A percentile compares a stretch with the other conserved stretches of the same genome.
Conservation (phyloP, 768 basidiomycete genomes). For the Fistulinella prunicolor region DNA sequence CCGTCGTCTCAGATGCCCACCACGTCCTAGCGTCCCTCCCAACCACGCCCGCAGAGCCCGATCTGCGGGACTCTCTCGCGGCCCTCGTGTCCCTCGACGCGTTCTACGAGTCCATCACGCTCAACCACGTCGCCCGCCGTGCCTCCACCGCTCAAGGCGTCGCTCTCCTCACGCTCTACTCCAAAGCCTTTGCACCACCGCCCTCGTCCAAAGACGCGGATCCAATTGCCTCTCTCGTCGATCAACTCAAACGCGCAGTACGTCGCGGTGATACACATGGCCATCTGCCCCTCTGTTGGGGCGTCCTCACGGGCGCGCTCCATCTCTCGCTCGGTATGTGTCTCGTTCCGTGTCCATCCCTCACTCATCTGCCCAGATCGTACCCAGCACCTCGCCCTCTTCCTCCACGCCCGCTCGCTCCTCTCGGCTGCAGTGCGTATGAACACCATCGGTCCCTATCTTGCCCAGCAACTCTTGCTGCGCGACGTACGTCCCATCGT, state of each 20-base stretch:
- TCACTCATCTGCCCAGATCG: conserved; percentile 51
- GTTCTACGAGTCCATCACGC: conserved; percentile 79
- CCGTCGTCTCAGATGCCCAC: conserved; percentile 79
- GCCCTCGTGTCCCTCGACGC: conserved; percentile 60
- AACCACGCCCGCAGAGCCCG: too few species aligned
- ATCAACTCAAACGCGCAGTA: conserved; percentile 65
- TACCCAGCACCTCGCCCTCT: conserved; percentile 84
- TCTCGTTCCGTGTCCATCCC: neutral
- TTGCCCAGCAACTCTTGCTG: conserved; percentile 82
- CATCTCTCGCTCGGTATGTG: conserved; percentile 64
- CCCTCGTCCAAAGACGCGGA: conserved; percentile 12
- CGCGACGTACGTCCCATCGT: conserved; percentile 70
- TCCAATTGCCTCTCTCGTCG: conserved; percentile 43
- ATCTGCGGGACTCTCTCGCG: conserved; percentile 33
- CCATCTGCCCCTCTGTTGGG: conserved; percentile 92
- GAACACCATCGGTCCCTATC: conserved; percentile 91
- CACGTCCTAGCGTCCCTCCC: conserved; percentile 25
- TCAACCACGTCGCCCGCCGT: conserved; percentile 85
- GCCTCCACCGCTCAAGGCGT: conserved; percentile 91
- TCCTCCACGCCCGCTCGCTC: conserved; percentile 86
- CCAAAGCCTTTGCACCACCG: conserved; percentile 73
- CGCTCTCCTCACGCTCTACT: conserved; percentile 85
- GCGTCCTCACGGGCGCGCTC: conserved; percentile 74
- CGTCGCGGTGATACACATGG: conserved; percentile 66
- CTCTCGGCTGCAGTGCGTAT: conserved; percentile 90